Evolutionary conservation across 768 basidiomycete species (phyloP).

Genomic region (Kwoniella sp.): DNA sequence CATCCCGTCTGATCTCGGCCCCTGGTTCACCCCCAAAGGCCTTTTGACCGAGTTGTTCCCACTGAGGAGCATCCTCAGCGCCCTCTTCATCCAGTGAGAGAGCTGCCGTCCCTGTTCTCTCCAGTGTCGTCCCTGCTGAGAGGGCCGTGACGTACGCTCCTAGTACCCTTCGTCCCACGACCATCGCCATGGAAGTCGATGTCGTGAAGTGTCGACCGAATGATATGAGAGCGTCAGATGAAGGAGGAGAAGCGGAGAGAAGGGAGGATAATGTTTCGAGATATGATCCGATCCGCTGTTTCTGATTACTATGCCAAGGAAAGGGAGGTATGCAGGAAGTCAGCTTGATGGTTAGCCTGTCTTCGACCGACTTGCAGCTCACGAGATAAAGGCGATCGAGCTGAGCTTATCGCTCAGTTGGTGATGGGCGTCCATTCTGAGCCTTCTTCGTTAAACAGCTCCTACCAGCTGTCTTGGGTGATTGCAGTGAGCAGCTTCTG

Average conservation of each 20-base stretch:
- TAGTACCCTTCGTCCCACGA: constrained; percentile 84
- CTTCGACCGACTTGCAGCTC: not conserved
- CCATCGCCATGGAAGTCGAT: constrained; percentile 74
- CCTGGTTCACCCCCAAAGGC: constrained; percentile 43
- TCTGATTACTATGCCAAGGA: constrained; percentile 35
- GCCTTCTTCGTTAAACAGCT: too few species aligned
- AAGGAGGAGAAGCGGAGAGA: constrained; percentile 22
- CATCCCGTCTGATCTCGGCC: constrained; percentile 60
- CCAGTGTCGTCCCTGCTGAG: constrained; percentile 40
- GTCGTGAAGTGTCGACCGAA: constrained; percentile 75
- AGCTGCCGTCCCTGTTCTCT: constrained; percentile 60
- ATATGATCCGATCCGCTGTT: constrained; percentile 65
- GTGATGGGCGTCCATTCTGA: constrained; percentile 30
- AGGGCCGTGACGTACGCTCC: constrained; percentile 69
- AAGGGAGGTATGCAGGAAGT: not conserved
- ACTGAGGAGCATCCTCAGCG: constrained; percentile 29
- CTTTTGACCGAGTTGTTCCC: constrained; percentile 33
- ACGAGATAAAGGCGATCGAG: constrained; percentile 31
- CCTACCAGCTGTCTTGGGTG: too few species aligned
- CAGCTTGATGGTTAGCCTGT: not conserved
- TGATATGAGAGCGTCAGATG: constrained; percentile 60
- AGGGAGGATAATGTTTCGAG: constrained; percentile 63
- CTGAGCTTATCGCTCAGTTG: constrained; percentile 28
- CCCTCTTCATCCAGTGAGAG: constrained; percentile 61
- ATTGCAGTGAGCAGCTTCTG: too few species aligned